Base-by-base conservation (phyloP, 148 eudicot genomes). In the Rhododendron molle region DNA sequence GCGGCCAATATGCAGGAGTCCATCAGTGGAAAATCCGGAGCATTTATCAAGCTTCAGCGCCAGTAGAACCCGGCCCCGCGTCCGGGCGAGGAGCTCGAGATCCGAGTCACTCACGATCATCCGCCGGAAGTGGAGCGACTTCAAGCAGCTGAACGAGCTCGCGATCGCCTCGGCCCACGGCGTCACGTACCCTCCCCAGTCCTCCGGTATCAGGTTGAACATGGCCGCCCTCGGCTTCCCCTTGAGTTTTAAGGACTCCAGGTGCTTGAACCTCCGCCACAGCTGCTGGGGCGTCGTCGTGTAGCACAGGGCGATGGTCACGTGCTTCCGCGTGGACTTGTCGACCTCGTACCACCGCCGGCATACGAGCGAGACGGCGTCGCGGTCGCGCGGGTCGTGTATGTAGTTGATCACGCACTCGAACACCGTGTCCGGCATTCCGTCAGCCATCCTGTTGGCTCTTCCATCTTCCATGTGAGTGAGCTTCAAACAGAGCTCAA, bases 181-280 rank as follows among this genome's bases (percentile, higher is more conserved):
- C 14, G 88, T 86, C 16, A 87, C 98, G n/a, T 92, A 94, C 7
- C 99, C 99, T 0, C 99, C 99, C 99, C 99, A 97, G 87, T 97
- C 94, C 58, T 93, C 95, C 0, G 99, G 98, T 0, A 97, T 95
- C 87, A 97, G 84, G 65, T 95, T 95, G 26, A 93, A 97, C 99
- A 97, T 97, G 4, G 98, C 94, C 26, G 99, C 99, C 79, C 99
- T 88, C 12, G 99, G 99, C 86, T 95, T 94, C 16, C 98, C 99
- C 87, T 97, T 97, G 13, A 97, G 81, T 85, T 90, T 93, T 72
- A 97, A 49, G 46, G 98, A 94, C 85, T 95, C 96, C 0, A 97
- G 87, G 43, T 91, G 90, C 4, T 92, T 93, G 78, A 95, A 97
- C 77, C 99, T 89, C 79, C 85, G 81, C n/a, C 84, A 47, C 2